phyloP scores from a whole-genome alignment of 345 rosid species.

The Theobroma cacao region DNA sequence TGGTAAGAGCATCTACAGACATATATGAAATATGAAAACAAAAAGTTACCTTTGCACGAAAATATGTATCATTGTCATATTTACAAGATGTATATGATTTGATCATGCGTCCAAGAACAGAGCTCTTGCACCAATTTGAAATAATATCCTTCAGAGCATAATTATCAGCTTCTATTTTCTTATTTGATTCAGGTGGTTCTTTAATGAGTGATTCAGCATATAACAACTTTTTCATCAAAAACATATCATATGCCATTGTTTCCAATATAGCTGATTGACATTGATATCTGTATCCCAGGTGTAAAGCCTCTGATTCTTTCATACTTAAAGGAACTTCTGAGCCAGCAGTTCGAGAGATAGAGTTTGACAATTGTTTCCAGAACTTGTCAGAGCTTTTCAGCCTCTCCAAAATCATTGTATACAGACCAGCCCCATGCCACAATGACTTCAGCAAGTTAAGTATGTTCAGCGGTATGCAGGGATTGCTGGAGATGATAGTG shows the following conservation, averaged over 20 bases:
- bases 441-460: conserved; percentile 74
- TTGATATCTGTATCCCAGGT: conserved; percentile 46
- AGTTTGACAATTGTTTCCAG: conserved; percentile 66
- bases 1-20: neutral
- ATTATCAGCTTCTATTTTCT: conserved; percentile 29
- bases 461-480: conserved; percentile 47
- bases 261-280: conserved; percentile 76
- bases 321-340: conserved; percentile 34
- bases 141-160: conserved; percentile 44
- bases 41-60: conserved; percentile 47
- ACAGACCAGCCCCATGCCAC: conserved; percentile 92
- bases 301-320: conserved; percentile 42
- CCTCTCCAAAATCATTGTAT: conserved; percentile 45
- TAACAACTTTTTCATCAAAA: conserved; percentile 67
- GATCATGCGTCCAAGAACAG: conserved; percentile 52
- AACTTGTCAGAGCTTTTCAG: conserved; percentile 52
- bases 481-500: conserved; percentile 49
- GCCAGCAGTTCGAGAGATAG: conserved; percentile 35
- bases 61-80: conserved; percentile 45
- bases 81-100: conserved; percentile 54
- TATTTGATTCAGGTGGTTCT: conserved; percentile 32
- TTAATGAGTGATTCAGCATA: conserved; percentile 51
- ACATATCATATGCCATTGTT: conserved; percentile 73
- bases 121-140: conserved; percentile 58
- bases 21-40: neutral